Percentiles rank a stretch among this genome's conserved stretches.
phyloP scores from a whole-genome alignment of 139 green algal species.

The Coelastrella sp. region DNA sequence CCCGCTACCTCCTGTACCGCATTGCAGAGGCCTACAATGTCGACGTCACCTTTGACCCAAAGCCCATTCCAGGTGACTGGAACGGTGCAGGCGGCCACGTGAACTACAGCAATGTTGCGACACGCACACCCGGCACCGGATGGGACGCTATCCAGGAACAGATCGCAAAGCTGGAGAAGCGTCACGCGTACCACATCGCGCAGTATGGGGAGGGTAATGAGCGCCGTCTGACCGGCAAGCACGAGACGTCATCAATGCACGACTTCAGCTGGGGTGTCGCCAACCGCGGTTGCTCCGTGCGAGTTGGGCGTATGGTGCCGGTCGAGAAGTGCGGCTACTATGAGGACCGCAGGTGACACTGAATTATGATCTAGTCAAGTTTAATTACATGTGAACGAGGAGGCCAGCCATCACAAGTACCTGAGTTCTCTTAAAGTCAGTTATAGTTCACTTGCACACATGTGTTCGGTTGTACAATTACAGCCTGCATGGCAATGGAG shows the following conservation, averaged over 20 bases:
- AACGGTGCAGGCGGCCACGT: constrained; percentile 96
- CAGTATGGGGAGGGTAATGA: constrained; percentile 90
- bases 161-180: constrained; percentile 91
- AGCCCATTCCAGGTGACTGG: constrained; percentile 98
- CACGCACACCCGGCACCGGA: constrained; percentile 72
- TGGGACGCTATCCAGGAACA: constrained; percentile 93
- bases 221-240: constrained; percentile 95
- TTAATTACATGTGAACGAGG: not conserved
- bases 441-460: not conserved
- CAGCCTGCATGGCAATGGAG: too few species aligned
- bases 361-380: too few species aligned
- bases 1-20: constrained; percentile 93
- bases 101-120: constrained; percentile 97
- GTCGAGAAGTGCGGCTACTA: constrained; percentile 98
- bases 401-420: not conserved
- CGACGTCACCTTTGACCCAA: constrained; percentile 95
- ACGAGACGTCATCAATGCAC: constrained; percentile 94
- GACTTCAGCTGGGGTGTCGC: constrained; percentile 98
- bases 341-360: constrained; percentile 82
- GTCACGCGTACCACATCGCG: constrained; percentile 69
- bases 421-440: too few species aligned
- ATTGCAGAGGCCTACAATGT: constrained; percentile 94
- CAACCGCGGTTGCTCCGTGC: constrained; percentile 96
- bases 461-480: too few species aligned
- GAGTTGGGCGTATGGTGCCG: constrained; percentile 85